phyloP scores from a whole-genome alignment of 805 yeast genomes.

The Ogataea pini region DNA sequence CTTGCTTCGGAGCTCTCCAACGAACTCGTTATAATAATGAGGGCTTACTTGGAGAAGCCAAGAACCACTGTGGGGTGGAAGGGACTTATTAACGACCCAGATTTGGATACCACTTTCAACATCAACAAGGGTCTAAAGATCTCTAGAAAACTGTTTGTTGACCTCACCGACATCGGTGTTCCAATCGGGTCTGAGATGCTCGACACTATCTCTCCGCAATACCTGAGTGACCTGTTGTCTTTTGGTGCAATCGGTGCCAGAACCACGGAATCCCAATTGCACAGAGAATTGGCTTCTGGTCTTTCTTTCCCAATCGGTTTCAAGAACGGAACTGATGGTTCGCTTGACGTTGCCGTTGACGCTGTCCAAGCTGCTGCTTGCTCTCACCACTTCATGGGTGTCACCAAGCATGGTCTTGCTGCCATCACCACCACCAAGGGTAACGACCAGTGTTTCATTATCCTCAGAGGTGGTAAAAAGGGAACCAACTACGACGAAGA shows the following conservation, averaged over 20 bases:
- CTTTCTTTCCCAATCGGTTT: constrained; percentile 98
- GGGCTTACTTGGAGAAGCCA: constrained; percentile 98
- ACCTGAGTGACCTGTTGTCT: constrained; percentile 83
- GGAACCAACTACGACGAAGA: constrained; percentile 90
- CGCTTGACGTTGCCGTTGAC: constrained; percentile 88
- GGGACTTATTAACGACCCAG: constrained; percentile 96
- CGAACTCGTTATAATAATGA: constrained; percentile 86
- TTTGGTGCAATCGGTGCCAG: constrained; percentile 99
- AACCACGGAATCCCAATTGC: constrained; percentile 97
- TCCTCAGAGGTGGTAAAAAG: constrained; percentile 92
- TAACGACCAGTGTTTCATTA: constrained; percentile 90
- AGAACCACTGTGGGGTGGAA: constrained; percentile 99
- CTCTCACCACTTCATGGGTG: constrained; percentile 95
- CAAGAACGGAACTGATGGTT: constrained; percentile 98
- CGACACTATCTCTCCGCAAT: constrained; percentile 97
- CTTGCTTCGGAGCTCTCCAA: constrained; percentile 68
- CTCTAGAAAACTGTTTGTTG: constrained; percentile 81
- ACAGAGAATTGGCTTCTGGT: constrained; percentile 96
- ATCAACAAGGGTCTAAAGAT: constrained; percentile 92
- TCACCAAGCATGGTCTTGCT: constrained; percentile 94
- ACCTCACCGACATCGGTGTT: constrained; percentile 73
- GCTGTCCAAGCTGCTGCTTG: constrained; percentile 91
- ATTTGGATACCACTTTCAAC: constrained; percentile 86
- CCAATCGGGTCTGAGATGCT: constrained; percentile 98
- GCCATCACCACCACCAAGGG: constrained; percentile 97